Base-by-base conservation (phyloP, 2,329 filamentous ascomycete genomes). In the Karstenula rhodostoma region DNA sequence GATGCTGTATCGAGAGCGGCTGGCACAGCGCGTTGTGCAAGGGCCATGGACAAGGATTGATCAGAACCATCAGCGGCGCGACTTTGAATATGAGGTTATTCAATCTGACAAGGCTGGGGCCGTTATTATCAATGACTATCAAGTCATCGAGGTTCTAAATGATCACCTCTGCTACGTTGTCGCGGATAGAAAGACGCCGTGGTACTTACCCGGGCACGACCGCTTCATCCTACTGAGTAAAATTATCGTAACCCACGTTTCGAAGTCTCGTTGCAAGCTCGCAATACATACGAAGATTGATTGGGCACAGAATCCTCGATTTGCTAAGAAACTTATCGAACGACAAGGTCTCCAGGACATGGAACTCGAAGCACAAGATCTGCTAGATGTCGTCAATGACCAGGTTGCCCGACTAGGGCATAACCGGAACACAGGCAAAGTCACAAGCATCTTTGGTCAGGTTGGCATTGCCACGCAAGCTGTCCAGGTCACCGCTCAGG, bases 241-340 rank as follows among this genome's bases (percentile, higher is more conserved):
- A 78, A 89, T 97, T 64, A 93, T 97, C 65, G 95, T 99, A 64
- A 97, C 95, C 2, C 93, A 98, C 73, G 86, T 94, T 61, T 89
- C 93, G 55, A 98, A 98, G 79, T 93, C 92, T 13, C 93, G 90
- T 76, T 96, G 93, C 78, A 97, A 95, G 80, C 86, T 99, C 57
- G 90, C 93, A 27, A 87, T 98, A 46, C 96, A 92, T 78, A 91
- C 89, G 56, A 91, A 90, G 70, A 87, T 97, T n/a, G 91, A 93
- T 68, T 98, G 95, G 95, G 85, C 87, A 27, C 90, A 88, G 66
- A 82, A 72, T 17, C 74, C 75, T 2, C 66, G 86, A 13, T 68
- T 78, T 47, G 78, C 77, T 13, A 76, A 74, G 58, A 74, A 70
- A 44, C 78, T 88, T 44, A 84, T 90, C 60, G 84, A 89, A 63